phyloP scores from a whole-genome alignment of 1,284 basidiomycete species.

The Melampsora occidentalis region DNA sequence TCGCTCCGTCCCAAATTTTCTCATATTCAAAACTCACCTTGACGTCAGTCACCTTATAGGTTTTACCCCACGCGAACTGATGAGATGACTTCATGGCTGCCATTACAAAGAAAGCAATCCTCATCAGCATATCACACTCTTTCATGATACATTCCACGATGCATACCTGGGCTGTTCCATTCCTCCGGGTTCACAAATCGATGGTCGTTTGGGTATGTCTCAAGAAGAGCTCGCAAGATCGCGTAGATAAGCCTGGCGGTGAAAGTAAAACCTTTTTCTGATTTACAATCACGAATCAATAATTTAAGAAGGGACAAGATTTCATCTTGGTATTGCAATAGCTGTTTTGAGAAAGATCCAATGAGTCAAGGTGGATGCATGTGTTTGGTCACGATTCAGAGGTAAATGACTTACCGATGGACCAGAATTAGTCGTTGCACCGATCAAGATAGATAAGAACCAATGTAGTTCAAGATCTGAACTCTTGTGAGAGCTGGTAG shows the following conservation, averaged over 20 bases:
- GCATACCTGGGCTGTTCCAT: constrained; percentile 71
- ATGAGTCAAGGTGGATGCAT: constrained; percentile 14
- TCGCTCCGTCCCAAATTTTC: neutral
- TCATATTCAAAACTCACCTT: constrained; percentile 50
- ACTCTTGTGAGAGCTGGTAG: constrained; percentile 74
- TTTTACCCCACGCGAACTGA: constrained; percentile 75
- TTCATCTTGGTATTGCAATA: constrained; percentile 68
- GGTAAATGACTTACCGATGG: constrained; percentile 58
- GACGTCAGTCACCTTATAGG: constrained; percentile 76
- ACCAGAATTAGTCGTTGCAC: constrained; percentile 62
- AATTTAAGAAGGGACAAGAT: constrained; percentile 68
- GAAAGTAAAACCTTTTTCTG: constrained; percentile 83
- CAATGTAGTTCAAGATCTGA: constrained; percentile 92
- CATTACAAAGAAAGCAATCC: constrained; percentile 4
- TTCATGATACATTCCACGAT: neutral
- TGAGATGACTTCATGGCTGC: constrained; percentile 71
- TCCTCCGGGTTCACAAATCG: constrained; percentile 79
- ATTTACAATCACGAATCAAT: constrained; percentile 75
- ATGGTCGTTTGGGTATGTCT: constrained; percentile 75
- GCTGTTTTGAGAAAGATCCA: constrained; percentile 54
- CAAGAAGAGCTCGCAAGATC: constrained; percentile 71
- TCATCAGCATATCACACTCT: neutral
- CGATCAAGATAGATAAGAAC: constrained; percentile 55
- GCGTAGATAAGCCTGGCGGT: constrained; percentile 76
- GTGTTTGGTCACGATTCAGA: no score